These are phyloP conservation scores for Poa annua DNA, from an alignment of 176 grass and related monocot species.

Conservation along the genomic window DNA sequence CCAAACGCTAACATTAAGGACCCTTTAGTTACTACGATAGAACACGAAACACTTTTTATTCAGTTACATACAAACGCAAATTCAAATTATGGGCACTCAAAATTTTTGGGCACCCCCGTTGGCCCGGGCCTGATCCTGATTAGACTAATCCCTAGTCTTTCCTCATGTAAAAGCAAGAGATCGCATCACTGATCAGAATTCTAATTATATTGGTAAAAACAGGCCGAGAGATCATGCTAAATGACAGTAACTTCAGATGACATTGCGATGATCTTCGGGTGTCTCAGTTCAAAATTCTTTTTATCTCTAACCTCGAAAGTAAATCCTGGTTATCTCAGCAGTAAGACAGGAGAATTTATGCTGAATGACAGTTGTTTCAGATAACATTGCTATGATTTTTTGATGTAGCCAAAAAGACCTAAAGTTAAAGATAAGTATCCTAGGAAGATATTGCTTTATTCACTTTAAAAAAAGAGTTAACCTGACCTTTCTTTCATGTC, in stretches of 20 bases:
- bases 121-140: too few relatives aligned
- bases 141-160: not conserved
- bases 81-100: too few relatives aligned
- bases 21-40: too few relatives aligned
- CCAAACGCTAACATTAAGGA: too few relatives aligned
- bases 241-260: not conserved
- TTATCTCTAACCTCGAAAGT: not conserved
- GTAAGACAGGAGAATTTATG: not conserved
- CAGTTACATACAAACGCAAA: too few relatives aligned
- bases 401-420: conserved; percentile 25
- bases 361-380: not conserved
- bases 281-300: not conserved
- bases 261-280: not conserved
- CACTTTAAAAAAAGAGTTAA: conserved; percentile 47
- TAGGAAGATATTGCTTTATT: conserved; percentile 53
- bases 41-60: too few relatives aligned
- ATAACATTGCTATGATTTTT: conserved; percentile 7
- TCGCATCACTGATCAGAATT: not conserved
- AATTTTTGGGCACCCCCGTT: too few relatives aligned
- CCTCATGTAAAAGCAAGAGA: conserved; percentile 3
- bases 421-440: conserved; percentile 48
- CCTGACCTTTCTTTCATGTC: conserved; percentile 58
- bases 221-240: not conserved
- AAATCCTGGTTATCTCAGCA: not conserved
- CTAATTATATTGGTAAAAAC: not conserved